Percentiles rank a stretch among this genome's conserved stretches.
Conservation (phyloP, 148 eudicot genomes). For the Hydrangea macrophylla region DNA sequence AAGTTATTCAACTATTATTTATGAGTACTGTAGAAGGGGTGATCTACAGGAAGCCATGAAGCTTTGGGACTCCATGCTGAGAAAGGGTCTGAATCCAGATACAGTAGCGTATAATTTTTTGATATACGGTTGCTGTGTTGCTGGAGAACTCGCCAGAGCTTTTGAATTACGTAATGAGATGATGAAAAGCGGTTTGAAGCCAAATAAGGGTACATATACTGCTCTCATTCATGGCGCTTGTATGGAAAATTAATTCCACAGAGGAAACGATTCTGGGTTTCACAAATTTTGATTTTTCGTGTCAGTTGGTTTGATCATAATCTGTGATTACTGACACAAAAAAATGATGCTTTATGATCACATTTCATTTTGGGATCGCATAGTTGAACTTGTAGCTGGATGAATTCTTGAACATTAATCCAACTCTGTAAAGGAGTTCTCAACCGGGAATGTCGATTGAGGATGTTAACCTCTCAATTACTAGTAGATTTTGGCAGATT, state of each 20-base stretch:
- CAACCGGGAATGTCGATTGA: not conserved
- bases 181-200: slow-evolving; percentile 52
- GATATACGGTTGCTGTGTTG: slow-evolving; percentile 64
- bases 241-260: slow-evolving; percentile 9
- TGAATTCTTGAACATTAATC: slow-evolving; percentile 5
- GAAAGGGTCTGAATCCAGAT: slow-evolving; percentile 62
- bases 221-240: slow-evolving; percentile 29
- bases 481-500: not conserved
- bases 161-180: slow-evolving; percentile 56
- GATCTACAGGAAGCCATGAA: slow-evolving; percentile 49
- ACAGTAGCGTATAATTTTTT: slow-evolving; percentile 61
- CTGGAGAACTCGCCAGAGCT: slow-evolving; percentile 73
- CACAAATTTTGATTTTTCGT: not conserved
- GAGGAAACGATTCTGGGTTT: slow-evolving; percentile 3
- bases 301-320: not conserved
- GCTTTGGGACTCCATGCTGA: slow-evolving; percentile 72
- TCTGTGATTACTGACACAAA: not conserved
- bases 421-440: not conserved
- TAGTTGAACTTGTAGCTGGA: not conserved
- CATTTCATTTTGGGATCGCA: not conserved
- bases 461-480: slow-evolving; percentile 1
- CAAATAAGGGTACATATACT: slow-evolving; percentile 31
- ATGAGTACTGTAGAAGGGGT: slow-evolving; percentile 58
- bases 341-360: not conserved
- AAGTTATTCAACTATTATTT: slow-evolving; percentile 76